Conservation (phyloP, 495 filamentous ascomycete species). For the Talaromyces liani region DNA sequence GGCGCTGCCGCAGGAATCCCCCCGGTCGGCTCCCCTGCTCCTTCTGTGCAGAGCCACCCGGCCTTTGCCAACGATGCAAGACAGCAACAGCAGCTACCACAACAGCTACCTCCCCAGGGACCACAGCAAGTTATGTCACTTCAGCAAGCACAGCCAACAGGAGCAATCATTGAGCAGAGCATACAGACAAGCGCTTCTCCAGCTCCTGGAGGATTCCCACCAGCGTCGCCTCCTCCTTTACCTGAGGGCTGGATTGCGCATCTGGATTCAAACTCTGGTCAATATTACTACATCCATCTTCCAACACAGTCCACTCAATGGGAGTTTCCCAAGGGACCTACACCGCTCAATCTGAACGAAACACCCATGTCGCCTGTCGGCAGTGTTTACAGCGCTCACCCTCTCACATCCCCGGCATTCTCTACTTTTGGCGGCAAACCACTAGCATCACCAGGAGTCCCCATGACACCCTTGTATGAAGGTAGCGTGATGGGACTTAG, state of each 20-base stretch:
- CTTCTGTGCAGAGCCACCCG: conserved; percentile 60
- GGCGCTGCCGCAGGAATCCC: conserved; percentile 1
- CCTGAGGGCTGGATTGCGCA: conserved; percentile 99
- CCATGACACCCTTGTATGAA: conserved; percentile 64
- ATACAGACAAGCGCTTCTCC: conserved; percentile 33
- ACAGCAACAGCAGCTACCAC: conserved; percentile 30
- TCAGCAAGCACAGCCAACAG: conserved; percentile 19
- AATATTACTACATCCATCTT: conserved; percentile 98
- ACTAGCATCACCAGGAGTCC: conserved; percentile 67
- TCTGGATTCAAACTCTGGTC: conserved; percentile 86
- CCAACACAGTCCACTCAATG: conserved; percentile 95
- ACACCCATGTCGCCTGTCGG: conserved; percentile 71
- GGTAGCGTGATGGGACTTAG: conserved; percentile 74
- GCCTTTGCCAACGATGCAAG: conserved; percentile 79
- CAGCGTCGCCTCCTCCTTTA: conserved; percentile 79
- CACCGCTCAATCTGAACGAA: conserved; percentile 70
- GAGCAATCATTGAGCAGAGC: conserved; percentile 26
- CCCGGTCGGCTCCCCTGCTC: conserved; percentile 21
- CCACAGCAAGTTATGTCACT: conserved; percentile 17
- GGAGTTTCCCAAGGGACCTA: conserved; percentile 94
- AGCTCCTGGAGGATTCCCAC: conserved; percentile 52
- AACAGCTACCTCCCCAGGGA: conserved; percentile 9
- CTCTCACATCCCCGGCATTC: conserved; percentile 64
- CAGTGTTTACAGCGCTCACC: conserved; percentile 68
- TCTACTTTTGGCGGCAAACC: conserved; percentile 63